Evolutionary conservation across 108 stramenopile species (phyloP).

Genomic region (Discostella pseudostelligera): DNA sequence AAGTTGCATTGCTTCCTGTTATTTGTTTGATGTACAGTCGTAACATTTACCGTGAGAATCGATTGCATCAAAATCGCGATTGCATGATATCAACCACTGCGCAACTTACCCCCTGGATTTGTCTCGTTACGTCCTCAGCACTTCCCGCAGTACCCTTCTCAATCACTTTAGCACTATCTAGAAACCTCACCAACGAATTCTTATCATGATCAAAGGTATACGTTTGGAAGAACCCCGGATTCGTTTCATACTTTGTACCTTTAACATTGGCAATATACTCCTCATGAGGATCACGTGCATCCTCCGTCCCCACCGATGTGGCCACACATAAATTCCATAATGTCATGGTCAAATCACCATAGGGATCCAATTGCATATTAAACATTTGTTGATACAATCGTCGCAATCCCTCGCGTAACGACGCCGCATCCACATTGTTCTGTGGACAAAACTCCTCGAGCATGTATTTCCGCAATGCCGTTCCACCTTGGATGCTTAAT

Average conservation of each 20-base stretch:
- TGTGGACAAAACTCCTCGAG: conserved; percentile 78
- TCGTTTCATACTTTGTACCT: conserved; percentile 40
- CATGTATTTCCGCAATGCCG: conserved; percentile 73
- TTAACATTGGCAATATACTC: conserved; percentile 56
- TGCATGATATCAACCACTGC: no score
- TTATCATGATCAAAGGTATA: conserved; percentile 80
- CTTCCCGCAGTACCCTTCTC: conserved; percentile 40
- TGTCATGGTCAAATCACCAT: conserved; percentile 72
- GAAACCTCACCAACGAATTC: conserved; percentile 69
- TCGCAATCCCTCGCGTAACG: conserved; percentile 72
- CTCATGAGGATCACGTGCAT: conserved; percentile 68
- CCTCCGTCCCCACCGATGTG: conserved; percentile 75
- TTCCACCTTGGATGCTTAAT: conserved; percentile 68
- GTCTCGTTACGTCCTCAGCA: conserved; percentile 39
- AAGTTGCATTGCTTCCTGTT: conserved; percentile 43
- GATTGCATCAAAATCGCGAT: background rate
- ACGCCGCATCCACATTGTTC: conserved; percentile 65
- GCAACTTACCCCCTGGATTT: conserved; percentile 35
- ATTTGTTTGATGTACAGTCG: background rate
- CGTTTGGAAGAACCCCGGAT: conserved; percentile 79
- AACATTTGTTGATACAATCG: conserved; percentile 70
- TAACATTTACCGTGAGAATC: background rate
- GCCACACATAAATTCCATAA: conserved; percentile 63
- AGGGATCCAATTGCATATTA: conserved; percentile 86
- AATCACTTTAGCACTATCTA: conserved; percentile 55